Evolutionary conservation across 306 rosid genomes (phyloP).

Genomic region (Glycine latifolia): DNA sequence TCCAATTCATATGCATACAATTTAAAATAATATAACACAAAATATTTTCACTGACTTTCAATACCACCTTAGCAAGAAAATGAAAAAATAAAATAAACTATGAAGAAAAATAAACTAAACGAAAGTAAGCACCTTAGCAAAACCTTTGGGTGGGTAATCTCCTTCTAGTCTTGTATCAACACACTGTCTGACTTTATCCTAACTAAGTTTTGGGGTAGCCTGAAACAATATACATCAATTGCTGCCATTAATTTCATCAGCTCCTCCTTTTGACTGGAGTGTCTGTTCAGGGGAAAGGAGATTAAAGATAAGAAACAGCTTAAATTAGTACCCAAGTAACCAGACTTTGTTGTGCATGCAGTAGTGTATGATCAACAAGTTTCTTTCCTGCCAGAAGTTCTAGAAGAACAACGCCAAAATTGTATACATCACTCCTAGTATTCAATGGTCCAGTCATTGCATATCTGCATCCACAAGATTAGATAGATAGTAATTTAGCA

Average conservation of each 20-base stretch:
- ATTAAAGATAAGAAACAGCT: slow-evolving; percentile 31
- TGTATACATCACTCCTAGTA: slow-evolving; percentile 93
- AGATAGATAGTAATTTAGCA: slow-evolving; percentile 28
- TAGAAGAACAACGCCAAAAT: slow-evolving; percentile 93
- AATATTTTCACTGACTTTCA: slow-evolving; percentile 13
- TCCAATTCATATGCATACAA: slow-evolving; percentile 29
- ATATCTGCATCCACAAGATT: slow-evolving; percentile 67
- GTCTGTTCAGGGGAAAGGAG: not conserved
- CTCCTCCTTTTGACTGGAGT: slow-evolving; percentile 13
- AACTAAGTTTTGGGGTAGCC: slow-evolving; percentile 97
- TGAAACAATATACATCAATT: slow-evolving; percentile 50
- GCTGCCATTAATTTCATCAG: slow-evolving; percentile 53
- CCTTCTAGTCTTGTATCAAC: slow-evolving; percentile 84
- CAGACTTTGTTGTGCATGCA: slow-evolving; percentile 93
- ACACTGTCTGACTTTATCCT: slow-evolving; percentile 91
- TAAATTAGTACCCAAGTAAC: slow-evolving; percentile 85
- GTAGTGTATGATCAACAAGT: slow-evolving; percentile 93
- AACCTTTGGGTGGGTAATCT: slow-evolving; percentile 94
- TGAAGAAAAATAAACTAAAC: not conserved
- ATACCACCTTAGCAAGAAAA: slow-evolving; percentile 34
- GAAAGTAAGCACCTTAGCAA: slow-evolving; percentile 72
- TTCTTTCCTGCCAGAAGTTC: slow-evolving; percentile 94
- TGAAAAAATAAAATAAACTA: not conserved
- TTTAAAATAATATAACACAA: slow-evolving; percentile 32
- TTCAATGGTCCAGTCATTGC: slow-evolving; percentile 97